Evolutionary conservation across 768 basidiomycete species (phyloP).

Genomic region (Exidia glandulosa): DNA sequence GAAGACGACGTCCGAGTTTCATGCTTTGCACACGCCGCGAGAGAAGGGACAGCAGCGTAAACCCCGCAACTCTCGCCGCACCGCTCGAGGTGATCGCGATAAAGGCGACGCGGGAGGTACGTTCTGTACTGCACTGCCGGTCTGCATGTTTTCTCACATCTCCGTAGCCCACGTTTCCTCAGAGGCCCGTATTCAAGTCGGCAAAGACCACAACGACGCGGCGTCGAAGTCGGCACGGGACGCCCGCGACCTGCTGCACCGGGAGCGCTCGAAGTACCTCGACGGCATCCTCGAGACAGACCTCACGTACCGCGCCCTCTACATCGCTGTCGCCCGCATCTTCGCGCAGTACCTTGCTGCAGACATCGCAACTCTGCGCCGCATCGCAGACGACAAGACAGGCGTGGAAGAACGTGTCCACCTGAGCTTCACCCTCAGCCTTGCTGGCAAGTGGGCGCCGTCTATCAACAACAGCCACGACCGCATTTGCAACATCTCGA

Average conservation of each 20-base stretch:
- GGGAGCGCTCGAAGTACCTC: slow-evolving; percentile 2
- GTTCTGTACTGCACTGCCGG: too few relatives aligned
- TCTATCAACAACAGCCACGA: slow-evolving; percentile 50
- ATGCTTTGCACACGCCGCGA: slow-evolving; percentile 7
- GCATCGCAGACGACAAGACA: slow-evolving; percentile 23
- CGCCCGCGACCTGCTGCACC: slow-evolving; percentile 6
- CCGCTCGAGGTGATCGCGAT: background rate
- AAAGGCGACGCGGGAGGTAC: background rate
- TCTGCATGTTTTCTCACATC: too few relatives aligned
- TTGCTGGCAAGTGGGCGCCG: slow-evolving; percentile 65
- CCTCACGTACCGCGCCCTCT: slow-evolving; percentile 49
- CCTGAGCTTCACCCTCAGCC: slow-evolving; percentile 35
- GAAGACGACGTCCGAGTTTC: slow-evolving; percentile 1
- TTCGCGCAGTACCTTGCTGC: slow-evolving; percentile 40
- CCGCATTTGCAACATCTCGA: slow-evolving; percentile 49
- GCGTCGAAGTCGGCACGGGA: slow-evolving; percentile 6
- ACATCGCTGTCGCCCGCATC: slow-evolving; percentile 48
- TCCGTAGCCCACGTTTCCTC: too few relatives aligned
- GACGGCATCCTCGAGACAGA: slow-evolving; percentile 16
- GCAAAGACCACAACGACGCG: background rate
- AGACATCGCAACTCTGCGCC: slow-evolving; percentile 37
- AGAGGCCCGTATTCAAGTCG: background rate
- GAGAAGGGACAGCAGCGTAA: background rate
- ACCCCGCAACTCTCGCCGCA: background rate
- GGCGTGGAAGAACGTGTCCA: slow-evolving; percentile 11